Evolutionary conservation across 2,329 filamentous ascomycete species (phyloP).

Genomic region (Byssochlamys sp.): DNA sequence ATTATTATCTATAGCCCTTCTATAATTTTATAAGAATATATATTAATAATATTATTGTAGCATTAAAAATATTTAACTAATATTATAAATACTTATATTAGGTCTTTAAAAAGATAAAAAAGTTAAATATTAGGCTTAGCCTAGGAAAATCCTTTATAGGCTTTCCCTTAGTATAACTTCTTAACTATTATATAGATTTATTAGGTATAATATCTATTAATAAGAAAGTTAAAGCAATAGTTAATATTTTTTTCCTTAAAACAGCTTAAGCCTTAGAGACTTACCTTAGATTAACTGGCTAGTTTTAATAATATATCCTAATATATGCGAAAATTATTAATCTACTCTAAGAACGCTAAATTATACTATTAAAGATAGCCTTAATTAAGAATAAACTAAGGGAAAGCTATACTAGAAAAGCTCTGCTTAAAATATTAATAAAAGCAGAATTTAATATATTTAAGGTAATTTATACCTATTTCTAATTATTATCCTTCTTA

Average conservation of each 20-base stretch:
- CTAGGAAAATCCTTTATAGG: not conserved
- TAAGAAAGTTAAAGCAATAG: not conserved
- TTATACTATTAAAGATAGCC: not conserved
- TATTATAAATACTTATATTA: not conserved
- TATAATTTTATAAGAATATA: not conserved
- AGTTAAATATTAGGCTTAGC: not conserved
- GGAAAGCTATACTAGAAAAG: not conserved
- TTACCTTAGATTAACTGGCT: not conserved
- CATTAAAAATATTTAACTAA: no score
- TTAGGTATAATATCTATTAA: not conserved
- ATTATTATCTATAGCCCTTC: not conserved
- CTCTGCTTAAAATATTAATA: not conserved
- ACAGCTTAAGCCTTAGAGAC: not conserved
- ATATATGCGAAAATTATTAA: not conserved
- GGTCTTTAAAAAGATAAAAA: not conserved
- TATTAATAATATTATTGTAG: not conserved
- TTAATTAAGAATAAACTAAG: not conserved
- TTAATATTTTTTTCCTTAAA: not conserved
- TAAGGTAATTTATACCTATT: not conserved
- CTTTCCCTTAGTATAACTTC: not conserved
- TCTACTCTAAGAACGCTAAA: not conserved
- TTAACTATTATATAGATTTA: not conserved
- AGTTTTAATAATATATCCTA: not conserved
- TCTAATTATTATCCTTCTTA: no score
- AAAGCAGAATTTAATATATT: not conserved